Evolutionary conservation across 169 alveolate species (phyloP), one percentile per base, ranked within the genome.

Genomic region (Cryptosporidium sp.): DNA sequence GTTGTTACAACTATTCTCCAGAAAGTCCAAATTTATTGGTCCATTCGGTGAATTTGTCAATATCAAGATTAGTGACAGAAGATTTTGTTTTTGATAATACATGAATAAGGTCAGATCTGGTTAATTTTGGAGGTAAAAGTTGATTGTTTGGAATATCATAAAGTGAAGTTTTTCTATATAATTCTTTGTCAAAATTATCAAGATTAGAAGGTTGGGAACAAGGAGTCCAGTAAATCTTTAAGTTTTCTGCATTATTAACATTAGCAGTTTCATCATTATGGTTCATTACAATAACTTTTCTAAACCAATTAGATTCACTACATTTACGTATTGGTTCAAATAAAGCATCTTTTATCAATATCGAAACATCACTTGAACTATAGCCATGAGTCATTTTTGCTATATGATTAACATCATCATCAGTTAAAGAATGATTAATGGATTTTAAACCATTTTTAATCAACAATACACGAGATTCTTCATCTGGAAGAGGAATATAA

Each of bases 401-500:
- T 62, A 93, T 52, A 41, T 92, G 67, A 69, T 70, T 85, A 39
- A 94, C 70, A 85, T 96, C 98, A n/a, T 93, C 97, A 71, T 93
- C 95, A 33, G 92, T 71, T 51, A 96, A 86, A 69, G 73, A 50
- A 87, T 94, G 94, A 71, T 70, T 92, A 62, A 93, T 91, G 50
- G 93, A 85, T 84, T 94, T 86, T 3, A 96, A 84, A 68, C 94
- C 91, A 68, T 93, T 92, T 73, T 94, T 91, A 43, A 97, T 93
- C 91, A 96, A 91, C 84, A 70, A 91, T 86, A 92, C 85, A 73
- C 99, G 94, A 31, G 99, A 99, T 18, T 91, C 92, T 35, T 91
- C 91, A 85, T 98, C 99, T 26, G 99, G 99, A 67, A 98, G 98
- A 6, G 99, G 99, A 61, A 98, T 98, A 91, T 98, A 97, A 37